Evolutionary conservation across 139 green algal species (phyloP).

Genomic region (Klebsormidium nitens): DNA sequence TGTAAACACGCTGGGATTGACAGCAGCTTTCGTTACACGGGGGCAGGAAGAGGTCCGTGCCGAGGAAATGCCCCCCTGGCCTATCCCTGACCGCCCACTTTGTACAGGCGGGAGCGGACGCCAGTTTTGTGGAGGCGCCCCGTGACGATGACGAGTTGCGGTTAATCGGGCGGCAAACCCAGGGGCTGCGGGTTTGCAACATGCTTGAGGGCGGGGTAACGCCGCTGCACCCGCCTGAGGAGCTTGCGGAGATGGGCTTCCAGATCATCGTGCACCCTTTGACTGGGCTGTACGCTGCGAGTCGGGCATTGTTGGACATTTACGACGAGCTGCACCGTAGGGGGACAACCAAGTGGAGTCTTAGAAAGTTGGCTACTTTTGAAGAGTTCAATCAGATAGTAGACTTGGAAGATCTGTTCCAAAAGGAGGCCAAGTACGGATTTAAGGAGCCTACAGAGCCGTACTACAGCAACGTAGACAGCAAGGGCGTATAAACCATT

Average conservation of each 20-base stretch:
- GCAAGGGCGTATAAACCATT: too few relatives aligned
- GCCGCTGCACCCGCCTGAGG: conserved; percentile 49
- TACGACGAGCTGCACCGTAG: conserved; percentile 20
- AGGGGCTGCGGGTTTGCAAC: conserved; percentile 57
- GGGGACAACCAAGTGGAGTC: background rate
- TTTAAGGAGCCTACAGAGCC: too few relatives aligned
- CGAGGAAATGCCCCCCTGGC: too few relatives aligned
- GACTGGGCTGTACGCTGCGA: conserved; percentile 46
- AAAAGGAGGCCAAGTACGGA: conserved; percentile 5
- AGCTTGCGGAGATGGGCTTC: conserved; percentile 65
- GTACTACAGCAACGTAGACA: too few relatives aligned
- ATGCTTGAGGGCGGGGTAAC: conserved; percentile 72
- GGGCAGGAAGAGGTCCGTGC: too few relatives aligned
- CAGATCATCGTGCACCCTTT: conserved; percentile 60
- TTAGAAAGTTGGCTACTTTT: conserved; percentile 11
- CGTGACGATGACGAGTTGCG: conserved; percentile 60
- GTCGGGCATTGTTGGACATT: conserved; percentile 17
- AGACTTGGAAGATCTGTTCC: conserved; percentile 8
- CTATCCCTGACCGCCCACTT: too few relatives aligned
- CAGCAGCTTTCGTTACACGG: too few relatives aligned
- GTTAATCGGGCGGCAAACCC: conserved; percentile 50
- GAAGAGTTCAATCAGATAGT: conserved; percentile 20
- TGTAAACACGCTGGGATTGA: too few relatives aligned
- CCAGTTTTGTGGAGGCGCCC: conserved; percentile 62
- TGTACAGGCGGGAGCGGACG: conserved; percentile 59